Evolutionary conservation across 2,329 filamentous ascomycete species (phyloP).

Genomic region (Hymenoscyphus occultus): DNA sequence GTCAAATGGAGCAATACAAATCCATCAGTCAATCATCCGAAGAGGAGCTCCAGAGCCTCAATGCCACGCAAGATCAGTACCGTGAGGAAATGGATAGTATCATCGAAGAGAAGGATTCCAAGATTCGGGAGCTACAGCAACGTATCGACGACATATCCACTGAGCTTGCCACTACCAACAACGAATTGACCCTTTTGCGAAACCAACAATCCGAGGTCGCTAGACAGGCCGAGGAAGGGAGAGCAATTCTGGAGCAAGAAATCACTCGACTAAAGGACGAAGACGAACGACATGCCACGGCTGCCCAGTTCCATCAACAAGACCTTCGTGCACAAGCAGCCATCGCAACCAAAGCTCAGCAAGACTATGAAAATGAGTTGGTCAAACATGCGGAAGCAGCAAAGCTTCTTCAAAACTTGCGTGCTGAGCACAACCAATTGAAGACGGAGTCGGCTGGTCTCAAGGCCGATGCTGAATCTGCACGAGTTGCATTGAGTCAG

Average conservation of each 20-base stretch:
- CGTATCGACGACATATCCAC: constrained; percentile 78
- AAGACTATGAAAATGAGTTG: constrained; percentile 92
- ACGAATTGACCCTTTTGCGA: constrained; percentile 75
- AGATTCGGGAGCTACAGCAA: constrained; percentile 77
- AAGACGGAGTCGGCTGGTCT: constrained; percentile 74
- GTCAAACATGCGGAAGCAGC: constrained; percentile 96
- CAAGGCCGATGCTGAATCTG: constrained; percentile 80
- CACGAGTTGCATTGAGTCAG: constrained; percentile 73
- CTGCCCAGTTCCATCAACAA: constrained; percentile 81
- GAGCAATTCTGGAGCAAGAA: constrained; percentile 72
- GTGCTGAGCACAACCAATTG: constrained; percentile 76
- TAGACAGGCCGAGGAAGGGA: constrained; percentile 76
- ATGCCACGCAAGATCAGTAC: constrained; percentile 79
- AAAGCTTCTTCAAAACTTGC: constrained; percentile 74
- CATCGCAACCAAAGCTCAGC: constrained; percentile 88
- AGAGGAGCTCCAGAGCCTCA: constrained; percentile 77
- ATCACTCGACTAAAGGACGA: constrained; percentile 80
- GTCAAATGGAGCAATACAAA: constrained; percentile 83
- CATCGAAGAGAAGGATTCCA: constrained; percentile 73
- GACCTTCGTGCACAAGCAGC: constrained; percentile 91
- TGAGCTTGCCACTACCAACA: constrained; percentile 79
- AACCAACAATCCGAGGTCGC: constrained; percentile 75
- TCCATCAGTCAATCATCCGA: constrained; percentile 83
- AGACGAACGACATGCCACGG: constrained; percentile 73
- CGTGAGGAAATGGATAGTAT: constrained; percentile 78